Percentiles rank a stretch among this genome's conserved stretches.
Conservation (phyloP, 345 rosid genomes). For the Durio zibethinus region DNA sequence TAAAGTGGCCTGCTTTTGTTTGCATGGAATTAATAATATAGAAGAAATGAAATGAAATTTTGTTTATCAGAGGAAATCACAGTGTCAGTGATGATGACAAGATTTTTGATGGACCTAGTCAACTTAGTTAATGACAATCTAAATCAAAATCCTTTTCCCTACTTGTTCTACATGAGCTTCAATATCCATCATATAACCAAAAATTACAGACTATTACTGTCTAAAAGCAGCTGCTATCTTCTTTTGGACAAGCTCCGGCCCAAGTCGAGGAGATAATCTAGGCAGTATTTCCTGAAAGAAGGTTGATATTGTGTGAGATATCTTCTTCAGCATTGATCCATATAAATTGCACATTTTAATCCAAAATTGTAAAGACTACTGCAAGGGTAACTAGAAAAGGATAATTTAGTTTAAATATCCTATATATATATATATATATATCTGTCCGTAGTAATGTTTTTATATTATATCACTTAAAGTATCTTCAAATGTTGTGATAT, state of each 20-base stretch:
- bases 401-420: too few relatives aligned
- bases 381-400: neutral
- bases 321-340: neutral
- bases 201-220: slow-evolving; percentile 22
- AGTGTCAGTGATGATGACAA: neutral
- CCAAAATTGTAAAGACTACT: neutral
- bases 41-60: slow-evolving; percentile 3
- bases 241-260: slow-evolving; percentile 69
- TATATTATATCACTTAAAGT: neutral
- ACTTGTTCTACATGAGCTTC: neutral
- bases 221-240: slow-evolving; percentile 69
- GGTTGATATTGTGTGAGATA: neutral
- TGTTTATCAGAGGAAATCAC: slow-evolving; percentile 8
- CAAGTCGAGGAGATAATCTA: slow-evolving; percentile 62
- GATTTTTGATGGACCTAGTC: slow-evolving; percentile 9
- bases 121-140: neutral
- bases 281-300: slow-evolving; percentile 59
- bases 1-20: slow-evolving; percentile 8
- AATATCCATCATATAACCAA: neutral
- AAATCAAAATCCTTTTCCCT: slow-evolving; percentile 6
- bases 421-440: too few relatives aligned
- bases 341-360: neutral
- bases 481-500: neutral
- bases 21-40: neutral
- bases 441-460: neutral